These are phyloP conservation scores for Antrodiella citrinella DNA, from an alignment of 768 basidiomycete genomes.

Conservation along the genomic window DNA sequence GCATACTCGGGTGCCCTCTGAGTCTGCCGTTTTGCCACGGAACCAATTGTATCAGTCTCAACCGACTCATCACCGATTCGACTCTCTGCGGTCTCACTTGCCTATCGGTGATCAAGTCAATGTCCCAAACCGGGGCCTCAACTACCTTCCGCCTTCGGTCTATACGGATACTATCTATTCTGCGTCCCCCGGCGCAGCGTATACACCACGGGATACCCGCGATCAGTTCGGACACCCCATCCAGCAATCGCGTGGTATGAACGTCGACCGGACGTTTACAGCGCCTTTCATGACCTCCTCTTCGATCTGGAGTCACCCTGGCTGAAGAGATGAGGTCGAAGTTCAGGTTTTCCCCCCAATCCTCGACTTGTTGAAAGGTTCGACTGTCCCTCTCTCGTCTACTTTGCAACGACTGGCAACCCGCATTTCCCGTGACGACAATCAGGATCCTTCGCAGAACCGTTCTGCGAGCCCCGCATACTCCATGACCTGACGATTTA, in stretches of 20 bases:
- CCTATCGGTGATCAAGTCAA: background rate
- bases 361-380: too few species aligned
- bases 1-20: background rate
- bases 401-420: too few species aligned
- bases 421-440: background rate
- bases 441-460: background rate
- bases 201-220: background rate
- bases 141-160: background rate
- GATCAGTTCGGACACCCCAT: background rate
- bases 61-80: background rate
- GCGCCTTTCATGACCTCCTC: background rate
- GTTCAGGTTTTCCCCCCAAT: too few species aligned
- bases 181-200: background rate
- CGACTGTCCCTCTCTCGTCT: too few species aligned
- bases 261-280: background rate
- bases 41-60: background rate
- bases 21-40: background rate
- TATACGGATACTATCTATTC: background rate
- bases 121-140: background rate
- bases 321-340: too few species aligned
- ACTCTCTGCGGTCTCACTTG: background rate
- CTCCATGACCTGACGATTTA: background rate
- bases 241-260: background rate
- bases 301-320: background rate
- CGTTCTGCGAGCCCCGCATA: background rate